Conservation (phyloP, 805 yeast species). For the Cyberlindnera euphorbiae region DNA sequence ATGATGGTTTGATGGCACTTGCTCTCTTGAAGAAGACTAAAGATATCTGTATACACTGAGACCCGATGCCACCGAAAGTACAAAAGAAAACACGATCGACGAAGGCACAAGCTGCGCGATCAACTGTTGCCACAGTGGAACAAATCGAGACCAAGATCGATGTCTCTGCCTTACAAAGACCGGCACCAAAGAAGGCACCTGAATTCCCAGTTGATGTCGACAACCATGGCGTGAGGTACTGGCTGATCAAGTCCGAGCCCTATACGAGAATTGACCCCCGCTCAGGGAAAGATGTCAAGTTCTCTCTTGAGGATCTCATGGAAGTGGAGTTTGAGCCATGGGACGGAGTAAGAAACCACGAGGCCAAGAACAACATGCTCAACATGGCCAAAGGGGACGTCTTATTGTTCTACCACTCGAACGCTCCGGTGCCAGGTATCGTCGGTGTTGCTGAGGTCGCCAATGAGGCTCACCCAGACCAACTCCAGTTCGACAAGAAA, state of each 20-base stretch:
- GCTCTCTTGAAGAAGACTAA: no score
- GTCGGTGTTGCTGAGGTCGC: slow-evolving; percentile 43
- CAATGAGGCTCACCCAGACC: slow-evolving; percentile 35
- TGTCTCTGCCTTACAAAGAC: slow-evolving; percentile 13
- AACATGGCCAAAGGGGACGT: slow-evolving; percentile 44
- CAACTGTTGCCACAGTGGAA: no score
- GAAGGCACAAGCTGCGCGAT: not conserved
- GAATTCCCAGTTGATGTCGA: slow-evolving; percentile 25
- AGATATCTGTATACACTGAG: no score
- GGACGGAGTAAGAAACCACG: slow-evolving; percentile 59
- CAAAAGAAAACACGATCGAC: slow-evolving; percentile 1
- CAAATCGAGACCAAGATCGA: slow-evolving; percentile 3
- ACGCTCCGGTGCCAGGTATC: slow-evolving; percentile 49
- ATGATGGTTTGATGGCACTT: no score
- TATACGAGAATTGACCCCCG: slow-evolving; percentile 40
- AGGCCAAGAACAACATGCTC: slow-evolving; percentile 48
- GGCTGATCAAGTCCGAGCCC: slow-evolving; percentile 59
- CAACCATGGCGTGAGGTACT: slow-evolving; percentile 32
- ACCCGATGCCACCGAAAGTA: slow-evolving; percentile 7
- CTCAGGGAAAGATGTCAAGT: slow-evolving; percentile 44
- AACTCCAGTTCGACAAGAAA: slow-evolving; percentile 35
- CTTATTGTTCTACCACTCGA: slow-evolving; percentile 51
- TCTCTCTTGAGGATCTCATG: slow-evolving; percentile 40
- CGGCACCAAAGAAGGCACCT: slow-evolving; percentile 32
- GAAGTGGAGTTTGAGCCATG: slow-evolving; percentile 40